phyloP scores from a whole-genome alignment of 73 alveolate genomes.

The Tetrahymena malaccensis region DNA sequence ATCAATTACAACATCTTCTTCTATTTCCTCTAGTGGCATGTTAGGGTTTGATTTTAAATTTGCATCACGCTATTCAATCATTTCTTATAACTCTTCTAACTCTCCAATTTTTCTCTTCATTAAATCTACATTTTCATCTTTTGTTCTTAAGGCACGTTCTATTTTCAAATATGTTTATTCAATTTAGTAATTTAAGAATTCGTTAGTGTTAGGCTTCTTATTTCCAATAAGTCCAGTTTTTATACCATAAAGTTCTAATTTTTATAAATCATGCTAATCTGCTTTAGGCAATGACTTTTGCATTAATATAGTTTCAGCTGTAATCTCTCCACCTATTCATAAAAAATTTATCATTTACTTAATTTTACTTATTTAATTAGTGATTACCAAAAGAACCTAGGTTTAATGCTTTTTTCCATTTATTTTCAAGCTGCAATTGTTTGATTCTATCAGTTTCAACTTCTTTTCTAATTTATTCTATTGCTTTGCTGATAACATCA shows the following conservation, averaged over 20 bases:
- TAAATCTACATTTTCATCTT: neutral
- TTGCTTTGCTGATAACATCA: neutral
- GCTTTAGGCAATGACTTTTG: neutral
- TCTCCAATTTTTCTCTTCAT: neutral
- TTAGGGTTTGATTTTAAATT: neutral
- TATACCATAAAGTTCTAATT: neutral
- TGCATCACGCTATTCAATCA: neutral
- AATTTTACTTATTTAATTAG: neutral
- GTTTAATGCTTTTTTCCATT: neutral
- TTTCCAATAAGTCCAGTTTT: neutral
- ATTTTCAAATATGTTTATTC: neutral
- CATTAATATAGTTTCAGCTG: neutral
- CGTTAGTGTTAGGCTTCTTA: neutral
- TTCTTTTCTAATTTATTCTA: neutral
- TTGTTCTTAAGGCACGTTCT: neutral
- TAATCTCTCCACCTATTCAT: neutral
- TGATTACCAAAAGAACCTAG: neutral
- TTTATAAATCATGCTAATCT: neutral
- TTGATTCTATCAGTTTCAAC: neutral
- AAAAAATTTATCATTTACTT: neutral
- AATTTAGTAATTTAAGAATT: neutral
- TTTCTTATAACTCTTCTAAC: neutral
- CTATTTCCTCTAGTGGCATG: neutral
- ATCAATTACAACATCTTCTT: neutral
- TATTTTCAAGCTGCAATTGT: neutral